Conservation (phyloP, 2,329 filamentous ascomycete species). For the Beauveria australis region DNA sequence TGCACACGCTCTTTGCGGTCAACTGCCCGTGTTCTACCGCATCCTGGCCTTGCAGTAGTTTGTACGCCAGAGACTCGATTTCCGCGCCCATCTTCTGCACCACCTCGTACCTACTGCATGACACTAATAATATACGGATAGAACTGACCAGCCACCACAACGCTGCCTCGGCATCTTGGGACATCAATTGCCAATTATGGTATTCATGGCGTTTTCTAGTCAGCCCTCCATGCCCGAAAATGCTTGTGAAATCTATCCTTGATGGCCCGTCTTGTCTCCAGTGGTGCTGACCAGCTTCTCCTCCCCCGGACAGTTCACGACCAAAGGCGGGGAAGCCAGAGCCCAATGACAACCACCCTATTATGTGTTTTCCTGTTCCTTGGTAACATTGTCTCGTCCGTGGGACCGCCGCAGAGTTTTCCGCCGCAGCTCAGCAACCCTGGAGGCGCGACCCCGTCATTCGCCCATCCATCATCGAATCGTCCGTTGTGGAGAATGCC, state of each 20-base stretch:
- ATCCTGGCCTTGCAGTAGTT: slow-evolving; percentile 1
- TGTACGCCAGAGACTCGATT: not conserved
- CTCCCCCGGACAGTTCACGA: not conserved
- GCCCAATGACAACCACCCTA: not conserved
- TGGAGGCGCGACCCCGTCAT: not conserved
- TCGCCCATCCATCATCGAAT: not conserved
- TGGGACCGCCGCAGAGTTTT: not conserved
- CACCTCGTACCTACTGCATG: not conserved
- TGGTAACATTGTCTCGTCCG: not conserved
- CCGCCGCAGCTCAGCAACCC: not conserved
- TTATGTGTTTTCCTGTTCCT: not conserved
- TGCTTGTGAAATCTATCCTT: slow-evolving; percentile 3
- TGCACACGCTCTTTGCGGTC: not conserved
- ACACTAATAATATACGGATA: not conserved
- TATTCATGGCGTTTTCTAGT: slow-evolving; percentile 3
- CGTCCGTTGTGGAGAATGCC: not conserved
- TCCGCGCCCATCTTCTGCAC: not conserved
- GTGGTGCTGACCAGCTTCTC: not conserved
- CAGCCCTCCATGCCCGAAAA: not conserved
- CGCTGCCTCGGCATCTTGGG: slow-evolving; percentile 2
- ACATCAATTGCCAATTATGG: slow-evolving; percentile 2
- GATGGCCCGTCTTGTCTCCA: not conserved
- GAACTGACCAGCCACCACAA: not conserved
- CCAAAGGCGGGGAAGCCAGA: slow-evolving; percentile 2
- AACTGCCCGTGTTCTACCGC: not conserved